A percentile compares a stretch with the other conserved stretches of the same genome.
Conservation (phyloP, 177 flowering plant genomes). For the Vitis hybrid region DNA sequence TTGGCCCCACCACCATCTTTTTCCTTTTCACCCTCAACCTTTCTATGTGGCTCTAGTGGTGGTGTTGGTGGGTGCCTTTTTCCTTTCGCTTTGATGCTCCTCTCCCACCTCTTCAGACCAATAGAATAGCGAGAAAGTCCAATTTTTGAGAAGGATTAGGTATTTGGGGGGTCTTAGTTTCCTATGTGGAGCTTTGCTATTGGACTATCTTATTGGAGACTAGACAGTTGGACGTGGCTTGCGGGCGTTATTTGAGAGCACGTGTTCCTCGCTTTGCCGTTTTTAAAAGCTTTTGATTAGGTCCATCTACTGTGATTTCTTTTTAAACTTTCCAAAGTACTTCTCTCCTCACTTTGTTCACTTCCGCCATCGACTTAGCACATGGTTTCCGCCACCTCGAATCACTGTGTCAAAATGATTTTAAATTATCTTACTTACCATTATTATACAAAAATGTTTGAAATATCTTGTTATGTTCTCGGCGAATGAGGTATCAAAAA, state of each 20-base stretch:
- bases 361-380: too few relatives aligned
- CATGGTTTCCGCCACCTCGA: background rate
- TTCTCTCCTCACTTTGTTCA: background rate
- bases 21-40: conserved; percentile 7
- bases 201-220: background rate
- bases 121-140: background rate
- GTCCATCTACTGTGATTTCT: background rate
- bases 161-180: background rate
- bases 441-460: too few relatives aligned
- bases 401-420: background rate
- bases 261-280: conserved; percentile 4
- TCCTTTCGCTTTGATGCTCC: background rate
- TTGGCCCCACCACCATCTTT: conserved; percentile 13
- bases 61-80: conserved; percentile 9
- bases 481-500: too few relatives aligned
- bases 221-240: background rate
- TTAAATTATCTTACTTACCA: too few relatives aligned
- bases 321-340: too few relatives aligned
- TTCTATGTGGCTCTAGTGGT: conserved; percentile 22
- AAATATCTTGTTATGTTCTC: too few relatives aligned
- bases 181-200: background rate
- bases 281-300: background rate
- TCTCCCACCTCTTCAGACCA: background rate
- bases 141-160: background rate
- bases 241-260: background rate